Conservation (phyloP, 2,329 filamentous ascomycete genomes). For the Colletotrichum agaves region DNA sequence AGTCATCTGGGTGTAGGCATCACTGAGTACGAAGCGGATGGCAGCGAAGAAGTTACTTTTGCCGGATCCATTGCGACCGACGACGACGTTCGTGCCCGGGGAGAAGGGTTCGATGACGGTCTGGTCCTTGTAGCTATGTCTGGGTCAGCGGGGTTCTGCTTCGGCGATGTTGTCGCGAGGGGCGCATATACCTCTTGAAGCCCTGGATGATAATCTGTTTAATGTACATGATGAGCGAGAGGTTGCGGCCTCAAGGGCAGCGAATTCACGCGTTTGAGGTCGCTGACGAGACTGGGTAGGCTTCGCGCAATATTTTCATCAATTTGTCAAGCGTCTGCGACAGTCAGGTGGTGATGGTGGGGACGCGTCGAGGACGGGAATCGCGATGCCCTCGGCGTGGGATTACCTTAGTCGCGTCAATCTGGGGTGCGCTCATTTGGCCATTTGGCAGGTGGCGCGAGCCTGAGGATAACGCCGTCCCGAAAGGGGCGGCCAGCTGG, state of each 20-base stretch:
- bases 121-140: conserved; percentile 93
- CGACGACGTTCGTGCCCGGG: conserved; percentile 96
- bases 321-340: conserved; percentile 17
- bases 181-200: conserved; percentile 92
- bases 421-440: conserved; percentile 26
- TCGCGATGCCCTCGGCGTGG: conserved; percentile 27
- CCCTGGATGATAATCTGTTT: conserved; percentile 99
- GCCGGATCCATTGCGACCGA: conserved; percentile 97
- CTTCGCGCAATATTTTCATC: conserved; percentile 35
- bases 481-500: background rate
- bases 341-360: conserved; percentile 32
- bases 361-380: conserved; percentile 34
- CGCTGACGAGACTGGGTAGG: conserved; percentile 13
- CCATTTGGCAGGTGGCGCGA: conserved; percentile 20
- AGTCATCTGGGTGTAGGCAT: conserved; percentile 96
- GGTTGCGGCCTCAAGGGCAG: conserved; percentile 35
- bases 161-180: conserved; percentile 19
- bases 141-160: conserved; percentile 41
- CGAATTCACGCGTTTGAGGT: conserved; percentile 27
- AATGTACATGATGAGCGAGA: conserved; percentile 81
- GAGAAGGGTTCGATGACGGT: conserved; percentile 99
- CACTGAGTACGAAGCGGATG: conserved; percentile 97
- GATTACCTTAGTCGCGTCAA: conserved; percentile 28
- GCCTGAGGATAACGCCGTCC: conserved; percentile 33
- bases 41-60: conserved; percentile 99